phyloP scores from a whole-genome alignment of 805 yeast species.

The Cyberlindnera japonica region DNA sequence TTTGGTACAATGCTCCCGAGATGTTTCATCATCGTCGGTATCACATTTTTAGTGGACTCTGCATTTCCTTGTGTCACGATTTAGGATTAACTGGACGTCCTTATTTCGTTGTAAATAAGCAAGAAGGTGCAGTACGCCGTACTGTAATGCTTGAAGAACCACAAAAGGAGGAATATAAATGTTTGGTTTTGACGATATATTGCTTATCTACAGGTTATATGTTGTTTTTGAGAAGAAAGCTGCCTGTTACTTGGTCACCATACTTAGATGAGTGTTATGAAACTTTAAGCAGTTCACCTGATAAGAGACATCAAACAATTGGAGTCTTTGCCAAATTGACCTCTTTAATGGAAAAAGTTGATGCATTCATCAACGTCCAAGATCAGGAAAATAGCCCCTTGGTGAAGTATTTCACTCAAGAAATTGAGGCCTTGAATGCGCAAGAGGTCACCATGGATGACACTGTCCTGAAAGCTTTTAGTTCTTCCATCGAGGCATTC shows the following conservation, averaged over 20 bases:
- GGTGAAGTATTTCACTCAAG: slow-evolving; percentile 16
- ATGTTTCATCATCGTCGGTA: slow-evolving; percentile 74
- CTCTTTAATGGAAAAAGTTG: slow-evolving; percentile 56
- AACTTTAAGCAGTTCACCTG: slow-evolving; percentile 37
- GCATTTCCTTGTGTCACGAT: slow-evolving; percentile 69
- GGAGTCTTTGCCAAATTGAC: slow-evolving; percentile 59
- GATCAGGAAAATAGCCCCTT: slow-evolving; percentile 20
- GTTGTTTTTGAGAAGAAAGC: slow-evolving; percentile 59
- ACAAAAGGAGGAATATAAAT: slow-evolving; percentile 43
- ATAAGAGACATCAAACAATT: slow-evolving; percentile 36
- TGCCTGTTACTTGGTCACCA: slow-evolving; percentile 57
- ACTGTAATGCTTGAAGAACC: slow-evolving; percentile 38
- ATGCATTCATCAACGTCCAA: slow-evolving; percentile 13
- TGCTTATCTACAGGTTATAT: slow-evolving; percentile 60
- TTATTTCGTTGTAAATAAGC: slow-evolving; percentile 37
- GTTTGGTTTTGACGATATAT: slow-evolving; percentile 56
- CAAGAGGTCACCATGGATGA: slow-evolving; percentile 11
- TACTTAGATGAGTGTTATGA: slow-evolving; percentile 60
- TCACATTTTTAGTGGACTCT: slow-evolving; percentile 62
- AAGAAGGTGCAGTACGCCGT: slow-evolving; percentile 38
- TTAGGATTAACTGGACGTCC: slow-evolving; percentile 64
- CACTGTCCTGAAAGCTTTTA: slow-evolving; percentile 19
- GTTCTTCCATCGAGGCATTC: slow-evolving; percentile 25
- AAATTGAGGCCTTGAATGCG: slow-evolving; percentile 14
- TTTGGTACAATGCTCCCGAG: slow-evolving; percentile 87